These are phyloP conservation scores for Stramenopiles sp. DNA, from an alignment of 352 stramenopile species.

Conservation along the genomic window DNA sequence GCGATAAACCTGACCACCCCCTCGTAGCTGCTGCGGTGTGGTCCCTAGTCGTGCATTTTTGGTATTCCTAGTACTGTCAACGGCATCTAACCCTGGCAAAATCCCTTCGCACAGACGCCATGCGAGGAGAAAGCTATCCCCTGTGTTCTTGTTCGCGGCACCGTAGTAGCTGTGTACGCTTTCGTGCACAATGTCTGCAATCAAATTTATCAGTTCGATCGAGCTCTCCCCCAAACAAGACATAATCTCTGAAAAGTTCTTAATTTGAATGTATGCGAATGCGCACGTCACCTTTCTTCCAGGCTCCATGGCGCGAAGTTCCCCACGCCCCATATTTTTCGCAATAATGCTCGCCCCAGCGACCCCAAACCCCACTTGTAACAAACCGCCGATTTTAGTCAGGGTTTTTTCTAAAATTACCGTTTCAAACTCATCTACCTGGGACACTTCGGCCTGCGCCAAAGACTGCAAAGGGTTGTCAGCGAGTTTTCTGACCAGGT, in stretches of 20 bases:
- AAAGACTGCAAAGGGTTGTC: conserved; percentile 55
- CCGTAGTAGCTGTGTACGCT: conserved; percentile 40
- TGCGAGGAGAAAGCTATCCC: conserved; percentile 58
- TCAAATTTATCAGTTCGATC: conserved; percentile 61
- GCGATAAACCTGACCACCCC: neutral
- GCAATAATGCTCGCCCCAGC: conserved; percentile 20
- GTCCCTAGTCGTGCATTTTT: conserved; percentile 11
- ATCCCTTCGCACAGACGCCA: conserved; percentile 78
- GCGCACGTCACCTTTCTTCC: conserved; percentile 49
- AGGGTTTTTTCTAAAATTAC: conserved; percentile 52
- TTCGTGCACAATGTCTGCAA: conserved; percentile 49
- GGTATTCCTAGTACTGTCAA: conserved; percentile 46
- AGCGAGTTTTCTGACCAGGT: conserved; percentile 44
- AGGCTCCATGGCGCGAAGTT: conserved; percentile 21
- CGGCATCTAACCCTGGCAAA: conserved; percentile 46
- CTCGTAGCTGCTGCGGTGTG: neutral
- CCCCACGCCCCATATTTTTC: conserved; percentile 21
- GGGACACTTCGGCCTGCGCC: conserved; percentile 37
- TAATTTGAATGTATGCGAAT: conserved; percentile 62
- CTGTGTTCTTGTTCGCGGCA: conserved; percentile 63
- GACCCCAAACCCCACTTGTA: conserved; percentile 20
- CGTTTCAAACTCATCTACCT: conserved; percentile 66
- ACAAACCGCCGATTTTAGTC: conserved; percentile 16
- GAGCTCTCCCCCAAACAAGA: conserved; percentile 65
- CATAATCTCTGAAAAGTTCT: conserved; percentile 60